Evolutionary conservation across 2,329 filamentous ascomycete genomes (phyloP), one percentile per base, ranked within the genome.

Genomic region (Penicillium hesseltinei): DNA sequence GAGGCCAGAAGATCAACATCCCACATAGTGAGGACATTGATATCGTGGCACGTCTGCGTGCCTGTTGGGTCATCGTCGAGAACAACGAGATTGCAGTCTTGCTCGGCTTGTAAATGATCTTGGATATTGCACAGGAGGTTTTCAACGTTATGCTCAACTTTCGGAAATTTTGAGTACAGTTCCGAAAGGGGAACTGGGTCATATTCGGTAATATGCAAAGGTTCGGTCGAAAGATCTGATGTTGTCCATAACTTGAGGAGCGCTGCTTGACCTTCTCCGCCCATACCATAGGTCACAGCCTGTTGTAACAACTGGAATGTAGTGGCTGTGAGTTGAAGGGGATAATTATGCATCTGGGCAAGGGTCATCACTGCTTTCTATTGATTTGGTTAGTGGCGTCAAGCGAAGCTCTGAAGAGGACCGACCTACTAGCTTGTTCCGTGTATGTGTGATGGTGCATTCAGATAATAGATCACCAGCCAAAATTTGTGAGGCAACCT

Each of bases 171-270:
- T 11, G 31, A 38, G 21, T 7, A 10, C 19, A 49, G n/a, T 38
- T 49, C 46, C 2, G 46, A 38, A 19, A 38, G 46, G 5, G 46
- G 15, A 19, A 49, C 21, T n/a, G 46, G 5, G 21, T 49, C 46
- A 19, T 49, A 49, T 49, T 49, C 15, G 21, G 33, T 49, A 6
- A 49, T 38, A 15, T 27, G 21, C 33, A 38, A 49, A 21, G 46
- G 46, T 7, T 38, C 15, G 4, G 15, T 21, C 8, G 35, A 49
- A 29, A 49, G 23, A 29, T 29, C 25, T 39, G 47, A 44, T n/a
- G 39, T 53, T 49, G 55, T 54, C 56, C 56, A 58, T 43, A 58
- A 15, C 31, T 36, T 51, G 31, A 54, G 23, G 3, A 58, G 46
- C 2, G 56, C 40, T 38, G 46, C 21, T 29, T 51, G 40, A 19